phyloP scores from a whole-genome alignment of 495 filamentous ascomycete species.

The Xylaria curta region DNA sequence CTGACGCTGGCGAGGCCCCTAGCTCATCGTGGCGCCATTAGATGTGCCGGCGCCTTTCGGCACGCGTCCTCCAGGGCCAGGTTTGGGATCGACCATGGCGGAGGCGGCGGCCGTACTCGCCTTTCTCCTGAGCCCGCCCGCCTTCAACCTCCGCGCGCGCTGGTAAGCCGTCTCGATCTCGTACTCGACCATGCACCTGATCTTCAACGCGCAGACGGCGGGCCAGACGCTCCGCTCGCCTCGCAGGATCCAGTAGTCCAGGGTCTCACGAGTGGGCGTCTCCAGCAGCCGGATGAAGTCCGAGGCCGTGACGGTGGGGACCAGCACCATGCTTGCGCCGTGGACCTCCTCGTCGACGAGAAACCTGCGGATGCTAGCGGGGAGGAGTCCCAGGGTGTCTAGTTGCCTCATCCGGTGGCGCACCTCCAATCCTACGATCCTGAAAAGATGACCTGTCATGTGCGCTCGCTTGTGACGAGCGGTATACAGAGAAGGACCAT shows the following conservation, averaged over 20 bases:
- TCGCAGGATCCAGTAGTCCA: slow-evolving; percentile 84
- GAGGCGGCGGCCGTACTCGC: slow-evolving; percentile 38
- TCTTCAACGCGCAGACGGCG: slow-evolving; percentile 79
- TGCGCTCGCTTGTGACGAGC: slow-evolving; percentile 63
- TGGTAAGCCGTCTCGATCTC: slow-evolving; percentile 87
- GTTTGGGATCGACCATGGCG: slow-evolving; percentile 10
- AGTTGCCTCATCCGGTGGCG: slow-evolving; percentile 84
- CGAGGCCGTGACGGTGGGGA: slow-evolving; percentile 73
- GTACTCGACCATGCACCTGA: slow-evolving; percentile 85
- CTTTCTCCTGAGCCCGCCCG: slow-evolving; percentile 50
- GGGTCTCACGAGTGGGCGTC: slow-evolving; percentile 73
- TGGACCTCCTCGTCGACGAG: slow-evolving; percentile 89
- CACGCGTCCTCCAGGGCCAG: not conserved
- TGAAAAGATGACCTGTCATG: slow-evolving; percentile 66
- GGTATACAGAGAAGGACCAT: slow-evolving; percentile 69
- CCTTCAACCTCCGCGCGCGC: slow-evolving; percentile 67
- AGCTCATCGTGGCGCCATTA: not conserved
- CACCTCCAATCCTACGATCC: slow-evolving; percentile 75
- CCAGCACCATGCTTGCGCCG: slow-evolving; percentile 78
- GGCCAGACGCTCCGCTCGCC: slow-evolving; percentile 94
- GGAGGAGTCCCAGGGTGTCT: slow-evolving; percentile 76
- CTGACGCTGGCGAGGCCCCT: slow-evolving; percentile 1
- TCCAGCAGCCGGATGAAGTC: slow-evolving; percentile 82
- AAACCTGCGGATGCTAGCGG: slow-evolving; percentile 71
- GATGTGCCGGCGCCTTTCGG: not conserved